Evolutionary conservation across 1,139 yeast genomes (phyloP), one percentile per base, ranked within the genome.

Genomic region (Saccharomyces hybrid): DNA sequence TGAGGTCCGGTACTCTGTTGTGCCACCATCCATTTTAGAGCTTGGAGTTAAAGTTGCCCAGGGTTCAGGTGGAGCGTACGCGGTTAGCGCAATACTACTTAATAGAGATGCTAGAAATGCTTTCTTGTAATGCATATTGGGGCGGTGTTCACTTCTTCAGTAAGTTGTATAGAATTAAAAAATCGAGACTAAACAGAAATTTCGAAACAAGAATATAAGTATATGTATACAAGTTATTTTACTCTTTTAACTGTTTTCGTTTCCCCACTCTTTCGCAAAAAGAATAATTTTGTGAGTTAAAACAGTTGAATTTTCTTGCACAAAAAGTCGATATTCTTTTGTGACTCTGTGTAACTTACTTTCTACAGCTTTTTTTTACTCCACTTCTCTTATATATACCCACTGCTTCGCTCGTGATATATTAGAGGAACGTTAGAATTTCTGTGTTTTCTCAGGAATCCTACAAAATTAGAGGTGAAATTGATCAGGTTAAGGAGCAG

Each of bases 31-130:
- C 57, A 64, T 66, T 42, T 72, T 62, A 28, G 67, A 61, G 28
- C 59, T 52, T 57, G 74, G 73, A 9, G 73, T 69, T 59, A 71
- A 61, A 49, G 74, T 71, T 53, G 72, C 57, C 75, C 75, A 72
- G 48, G 71, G 64, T 49, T 61, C 71, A 57, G 86, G 69, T 69
- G 89, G 84, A 59, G 56, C 63, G 55, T 62, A 64, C 58, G 54
- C 70, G 49, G 63, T 62, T 28, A 65, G 50, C 16, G 58, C 57
- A 26, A 64, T 56, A 38, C 63, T 53, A 44, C 63, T 56, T 48
- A 62, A 49, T 50, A 70, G 61, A 52, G 70, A 67, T 48, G 65
- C 44, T 44, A 66, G 56, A 55, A 67, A 50, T 56, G 68, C 58
- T 44, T 63, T 60, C 48, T 62, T 65, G 63, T 63, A 62, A 64